Evolutionary conservation across 2,329 filamentous ascomycete genomes (phyloP), one percentile per base, ranked within the genome.

Genomic region (Sphaerostilbella broomeana): DNA sequence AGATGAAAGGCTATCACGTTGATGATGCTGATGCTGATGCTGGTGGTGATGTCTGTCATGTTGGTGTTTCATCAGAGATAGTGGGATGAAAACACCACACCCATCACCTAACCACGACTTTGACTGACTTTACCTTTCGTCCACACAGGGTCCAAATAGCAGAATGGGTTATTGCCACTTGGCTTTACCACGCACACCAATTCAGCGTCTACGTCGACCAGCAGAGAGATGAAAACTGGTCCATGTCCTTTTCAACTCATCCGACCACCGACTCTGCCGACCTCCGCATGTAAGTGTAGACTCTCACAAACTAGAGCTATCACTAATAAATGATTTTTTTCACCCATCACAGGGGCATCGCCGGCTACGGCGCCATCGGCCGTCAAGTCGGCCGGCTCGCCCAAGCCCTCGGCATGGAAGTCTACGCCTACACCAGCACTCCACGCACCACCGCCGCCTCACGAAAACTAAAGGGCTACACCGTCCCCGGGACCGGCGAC

Each of bases 371-470:
- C 24, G 57, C 62, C 31, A 70, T 70, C 31, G 68, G 66, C 4
- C 56, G 67, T 4, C 64, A 70, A 35, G 53, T 51, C 35, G 68
- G 62, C 6, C 57, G 62, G 6, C 67, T 82, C 6, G 71, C 69
- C 4, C 63, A 68, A 15, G 75, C 77, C 4, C 56, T 83, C 51
- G 82, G 81, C 10, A 81, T 83, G 73, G 65, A 76, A 31, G 72
- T 87, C 2, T 67, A 82, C 49, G 82, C 79, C 2, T 84, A 80
- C 59, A 86, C 81, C 0, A 74, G 75, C 1, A 72, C 67, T 2
- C 72, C 77, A 1, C 73, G 75, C 24, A 50, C 64, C 3, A 83
- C 80, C 0, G 67, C 74, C 0, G 76, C 77, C 40, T 76, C 73
- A 5, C 72, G 70, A 35, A 63, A 58, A 21, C 30, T 43, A 26